phyloP scores from a whole-genome alignment of 1,284 basidiomycete species.

The Ganoderma resinaceum region DNA sequence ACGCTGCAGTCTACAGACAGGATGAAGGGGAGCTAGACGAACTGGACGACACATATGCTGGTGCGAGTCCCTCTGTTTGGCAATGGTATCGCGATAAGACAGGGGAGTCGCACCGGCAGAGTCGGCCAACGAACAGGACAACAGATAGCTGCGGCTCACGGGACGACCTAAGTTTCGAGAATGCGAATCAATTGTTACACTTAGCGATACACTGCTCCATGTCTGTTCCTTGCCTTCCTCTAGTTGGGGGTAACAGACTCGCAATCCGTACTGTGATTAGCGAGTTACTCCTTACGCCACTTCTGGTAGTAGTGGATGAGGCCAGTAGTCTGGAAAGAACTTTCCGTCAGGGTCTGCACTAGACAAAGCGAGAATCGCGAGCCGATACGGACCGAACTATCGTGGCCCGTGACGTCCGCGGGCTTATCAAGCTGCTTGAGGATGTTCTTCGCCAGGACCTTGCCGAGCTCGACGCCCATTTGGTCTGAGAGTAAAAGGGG shows the following conservation, averaged over 20 bases:
- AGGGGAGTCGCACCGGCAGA: background rate
- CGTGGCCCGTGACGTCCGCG: constrained; percentile 90
- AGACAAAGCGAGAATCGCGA: background rate
- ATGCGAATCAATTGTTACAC: constrained; percentile 31
- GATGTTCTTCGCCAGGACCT: constrained; percentile 96
- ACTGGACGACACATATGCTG: background rate
- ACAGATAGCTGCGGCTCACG: background rate
- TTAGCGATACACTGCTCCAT: constrained; percentile 31
- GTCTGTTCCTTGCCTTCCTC: constrained; percentile 12
- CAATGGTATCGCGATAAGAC: background rate
- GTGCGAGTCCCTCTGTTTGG: background rate
- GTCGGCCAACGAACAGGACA: background rate
- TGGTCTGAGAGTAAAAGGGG: constrained; percentile 62
- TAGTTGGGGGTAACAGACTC: background rate
- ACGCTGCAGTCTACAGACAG: background rate
- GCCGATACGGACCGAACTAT: constrained; percentile 78
- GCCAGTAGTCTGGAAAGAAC: constrained; percentile 75
- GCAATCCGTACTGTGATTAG: background rate
- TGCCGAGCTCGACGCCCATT: constrained; percentile 97
- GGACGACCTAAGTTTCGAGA: constrained; percentile 8
- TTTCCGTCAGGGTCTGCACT: constrained; percentile 19
- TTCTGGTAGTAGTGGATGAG: constrained; percentile 96
- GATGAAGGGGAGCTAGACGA: background rate
- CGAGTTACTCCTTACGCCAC: constrained; percentile 72
- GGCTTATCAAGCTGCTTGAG: constrained; percentile 85